Conservation (phyloP, 2,329 filamentous ascomycete genomes). For the Paecilomyces niveus region DNA sequence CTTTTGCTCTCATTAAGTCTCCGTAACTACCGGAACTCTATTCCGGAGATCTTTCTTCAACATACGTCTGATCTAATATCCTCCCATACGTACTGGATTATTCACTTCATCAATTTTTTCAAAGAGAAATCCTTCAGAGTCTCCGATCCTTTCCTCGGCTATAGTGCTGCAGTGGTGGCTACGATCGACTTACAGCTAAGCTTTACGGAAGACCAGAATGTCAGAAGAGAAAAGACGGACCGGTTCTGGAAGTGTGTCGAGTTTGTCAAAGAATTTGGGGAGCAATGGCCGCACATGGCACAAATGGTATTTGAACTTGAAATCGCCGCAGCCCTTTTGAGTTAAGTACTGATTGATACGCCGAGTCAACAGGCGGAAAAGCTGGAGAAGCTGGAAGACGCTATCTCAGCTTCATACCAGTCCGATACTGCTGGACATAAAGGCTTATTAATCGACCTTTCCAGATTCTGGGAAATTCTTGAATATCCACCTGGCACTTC, state of each 20-base stretch:
- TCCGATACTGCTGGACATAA: slow-evolving; percentile 27
- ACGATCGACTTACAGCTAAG: slow-evolving; percentile 50
- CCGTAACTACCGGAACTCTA: slow-evolving; percentile 45
- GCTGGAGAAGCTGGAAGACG: slow-evolving; percentile 36
- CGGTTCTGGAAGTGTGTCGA: slow-evolving; percentile 39
- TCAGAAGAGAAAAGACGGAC: slow-evolving; percentile 36
- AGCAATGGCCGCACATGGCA: slow-evolving; percentile 41
- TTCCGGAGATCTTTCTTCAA: slow-evolving; percentile 49
- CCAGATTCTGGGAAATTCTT: slow-evolving; percentile 43
- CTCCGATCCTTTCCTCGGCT: slow-evolving; percentile 42
- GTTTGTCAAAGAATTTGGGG: slow-evolving; percentile 37
- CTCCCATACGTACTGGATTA: slow-evolving; percentile 47
- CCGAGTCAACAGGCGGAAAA: slow-evolving; percentile 31
- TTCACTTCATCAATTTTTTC: slow-evolving; percentile 45
- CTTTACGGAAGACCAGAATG: slow-evolving; percentile 37
- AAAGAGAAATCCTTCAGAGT: slow-evolving; percentile 40
- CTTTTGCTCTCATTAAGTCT: slow-evolving; percentile 48
- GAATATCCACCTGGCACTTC: slow-evolving; percentile 41
- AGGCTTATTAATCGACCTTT: slow-evolving; percentile 39
- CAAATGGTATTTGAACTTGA: slow-evolving; percentile 27
- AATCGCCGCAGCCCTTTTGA: background rate
- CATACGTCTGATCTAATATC: slow-evolving; percentile 47
- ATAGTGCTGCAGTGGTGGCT: slow-evolving; percentile 46
- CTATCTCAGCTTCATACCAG: slow-evolving; percentile 39
- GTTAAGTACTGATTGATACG: background rate